These are phyloP conservation scores for Verticillium alfalfae DNA, from an alignment of 2,329 filamentous ascomycete genomes.

Conservation along the genomic window DNA sequence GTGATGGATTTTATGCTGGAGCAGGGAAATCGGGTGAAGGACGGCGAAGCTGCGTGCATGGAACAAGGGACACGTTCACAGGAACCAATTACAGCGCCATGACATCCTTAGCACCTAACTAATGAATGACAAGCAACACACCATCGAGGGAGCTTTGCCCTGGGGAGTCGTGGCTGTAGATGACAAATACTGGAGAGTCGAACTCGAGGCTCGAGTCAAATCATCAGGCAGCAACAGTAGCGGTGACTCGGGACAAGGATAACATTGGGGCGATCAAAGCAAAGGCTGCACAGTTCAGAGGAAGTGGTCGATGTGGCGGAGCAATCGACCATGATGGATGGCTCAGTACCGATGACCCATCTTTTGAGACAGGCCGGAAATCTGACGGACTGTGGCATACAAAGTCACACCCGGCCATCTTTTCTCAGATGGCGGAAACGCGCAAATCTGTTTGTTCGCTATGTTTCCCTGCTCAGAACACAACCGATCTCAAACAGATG, in stretches of 20 bases:
- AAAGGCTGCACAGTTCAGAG: not conserved
- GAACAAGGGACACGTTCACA: too few relatives aligned
- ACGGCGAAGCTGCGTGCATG: too few relatives aligned
- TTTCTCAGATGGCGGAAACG: too few relatives aligned
- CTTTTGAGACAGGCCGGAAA: not conserved
- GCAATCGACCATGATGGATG: not conserved
- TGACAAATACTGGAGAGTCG: not conserved
- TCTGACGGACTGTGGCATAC: not conserved
- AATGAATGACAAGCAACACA: not conserved
- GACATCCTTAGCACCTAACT: not conserved
- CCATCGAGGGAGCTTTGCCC: not conserved
- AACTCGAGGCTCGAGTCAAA: not conserved
- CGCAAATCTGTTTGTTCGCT: too few relatives aligned
- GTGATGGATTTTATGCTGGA: too few relatives aligned
- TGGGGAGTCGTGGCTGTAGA: not conserved
- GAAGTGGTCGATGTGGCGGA: not conserved
- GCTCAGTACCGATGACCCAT: not conserved
- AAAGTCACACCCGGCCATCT: too few relatives aligned
- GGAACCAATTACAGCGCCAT: too few relatives aligned
- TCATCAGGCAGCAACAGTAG: not conserved
- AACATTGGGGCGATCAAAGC: not conserved
- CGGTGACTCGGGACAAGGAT: not conserved
- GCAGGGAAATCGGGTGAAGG: too few relatives aligned
- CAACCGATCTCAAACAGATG: too few relatives aligned
- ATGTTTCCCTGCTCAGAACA: too few relatives aligned